These are phyloP conservation scores for Lagenaria siceraria DNA, from an alignment of 306 rosid species.

Conservation along the genomic window DNA sequence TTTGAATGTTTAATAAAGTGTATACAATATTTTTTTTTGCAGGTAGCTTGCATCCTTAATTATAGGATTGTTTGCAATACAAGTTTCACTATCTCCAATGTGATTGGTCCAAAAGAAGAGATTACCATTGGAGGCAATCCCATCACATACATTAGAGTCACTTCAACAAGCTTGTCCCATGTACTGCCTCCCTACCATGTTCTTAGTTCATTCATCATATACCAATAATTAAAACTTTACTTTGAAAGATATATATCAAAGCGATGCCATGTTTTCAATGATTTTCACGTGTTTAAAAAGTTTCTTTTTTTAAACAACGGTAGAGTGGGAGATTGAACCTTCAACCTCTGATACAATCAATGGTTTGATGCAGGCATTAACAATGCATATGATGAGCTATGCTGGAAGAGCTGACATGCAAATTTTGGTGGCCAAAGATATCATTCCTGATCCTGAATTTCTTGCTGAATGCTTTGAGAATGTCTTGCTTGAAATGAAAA, in stretches of 20 bases:
- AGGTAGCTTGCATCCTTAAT: constrained; percentile 55
- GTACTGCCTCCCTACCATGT: constrained; percentile 11
- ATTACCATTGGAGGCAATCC: constrained; percentile 59
- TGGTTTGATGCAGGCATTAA: constrained; percentile 44
- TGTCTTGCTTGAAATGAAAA: constrained; percentile 71
- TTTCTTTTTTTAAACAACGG: too few relatives aligned
- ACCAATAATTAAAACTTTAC: not conserved
- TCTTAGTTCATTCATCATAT: not conserved
- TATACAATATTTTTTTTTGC: constrained; percentile 1
- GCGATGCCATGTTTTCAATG: too few relatives aligned
- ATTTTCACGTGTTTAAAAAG: too few relatives aligned
- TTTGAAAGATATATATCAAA: too few relatives aligned
- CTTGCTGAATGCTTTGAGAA: constrained; percentile 82
- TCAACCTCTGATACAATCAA: not conserved
- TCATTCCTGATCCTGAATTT: constrained; percentile 72
- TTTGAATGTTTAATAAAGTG: not conserved
- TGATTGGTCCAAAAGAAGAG: constrained; percentile 78
- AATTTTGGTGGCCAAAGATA: constrained; percentile 78
- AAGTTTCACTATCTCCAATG: constrained; percentile 65
- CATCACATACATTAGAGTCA: constrained; percentile 51
- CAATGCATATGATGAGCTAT: constrained; percentile 82
- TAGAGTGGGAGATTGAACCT: too few relatives aligned
- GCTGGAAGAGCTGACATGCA: constrained; percentile 86
- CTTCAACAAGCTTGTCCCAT: constrained; percentile 63
- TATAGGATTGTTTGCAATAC: constrained; percentile 66